Evolutionary conservation across 768 basidiomycete genomes (phyloP), one percentile per base, ranked within the genome.

Genomic region (Tubosaeta brunneosetosa): DNA sequence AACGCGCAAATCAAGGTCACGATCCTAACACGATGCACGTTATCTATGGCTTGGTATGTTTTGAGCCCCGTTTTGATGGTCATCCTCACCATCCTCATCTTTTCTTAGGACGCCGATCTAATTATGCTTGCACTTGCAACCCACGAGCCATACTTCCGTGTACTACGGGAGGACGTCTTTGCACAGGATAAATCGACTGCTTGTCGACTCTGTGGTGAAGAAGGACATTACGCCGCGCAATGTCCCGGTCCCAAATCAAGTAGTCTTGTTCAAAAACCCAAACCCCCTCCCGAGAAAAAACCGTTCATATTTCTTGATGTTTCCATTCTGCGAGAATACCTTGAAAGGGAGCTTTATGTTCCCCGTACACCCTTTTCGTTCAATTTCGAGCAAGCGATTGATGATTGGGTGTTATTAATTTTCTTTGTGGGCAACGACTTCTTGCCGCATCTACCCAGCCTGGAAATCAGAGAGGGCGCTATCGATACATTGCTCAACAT

Each of bases 361-460:
- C 75, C 86, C n/a, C 73, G 81, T 55, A 71, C 80, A 16, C 74
- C 85, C 2, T 94, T 97, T 74, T 84, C 86, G 31, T 97, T 95
- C 80, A 84, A 89, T 63, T 78, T 97, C 70, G 97, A 99, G 72
- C 86, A 88, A 71, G 94, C 97, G 34, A 90, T 99, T 71, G 97
- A 99, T 80, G 97, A 99, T 71, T 99, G 97, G 97, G 92, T 99
- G 61, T 84, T 99, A 66, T 83, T 99, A 65, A 98, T 98, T 61
- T 99, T 99, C 84, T 97, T 99, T 73, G 97, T 99, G 69, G 97
- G 97, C 61, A 99, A 99, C 76, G 97, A 77, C 94, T 99, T 81
- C 49, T 80, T 99, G 62, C 97, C 97, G 19, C 97, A 99, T 75
- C 79, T 99, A 52, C 97, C 97, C 25, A 92, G 89, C 53, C 83